Percentiles rank a stretch among this genome's conserved stretches.
These are phyloP conservation scores for Neofusicoccum ribis DNA, from an alignment of 2,329 filamentous ascomycete species.

Conservation along the genomic window DNA sequence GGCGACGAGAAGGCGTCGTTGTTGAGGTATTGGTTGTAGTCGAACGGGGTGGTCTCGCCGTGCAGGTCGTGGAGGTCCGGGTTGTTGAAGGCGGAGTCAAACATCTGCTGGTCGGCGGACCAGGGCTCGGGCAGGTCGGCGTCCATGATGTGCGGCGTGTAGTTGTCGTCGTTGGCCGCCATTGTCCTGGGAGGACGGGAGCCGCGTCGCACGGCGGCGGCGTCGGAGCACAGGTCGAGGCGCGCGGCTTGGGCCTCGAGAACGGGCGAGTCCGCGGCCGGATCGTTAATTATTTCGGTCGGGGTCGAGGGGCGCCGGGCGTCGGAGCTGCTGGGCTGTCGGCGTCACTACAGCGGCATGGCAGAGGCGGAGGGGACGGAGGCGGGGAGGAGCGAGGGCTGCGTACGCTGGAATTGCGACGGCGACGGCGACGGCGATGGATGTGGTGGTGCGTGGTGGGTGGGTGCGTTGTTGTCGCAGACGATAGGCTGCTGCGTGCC, in stretches of 20 bases:
- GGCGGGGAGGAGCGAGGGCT: background rate
- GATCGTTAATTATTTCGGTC: background rate
- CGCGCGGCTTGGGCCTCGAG: slow-evolving; percentile 9
- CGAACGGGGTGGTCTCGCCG: background rate
- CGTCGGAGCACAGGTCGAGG: slow-evolving; percentile 5
- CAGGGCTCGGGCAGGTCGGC: slow-evolving; percentile 25
- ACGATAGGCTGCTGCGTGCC: slow-evolving; percentile 12
- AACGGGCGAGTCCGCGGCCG: background rate
- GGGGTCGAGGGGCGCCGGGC: background rate
- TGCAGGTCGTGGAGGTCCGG: background rate
- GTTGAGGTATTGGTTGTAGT: slow-evolving; percentile 16
- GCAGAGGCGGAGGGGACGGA: background rate
- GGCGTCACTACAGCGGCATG: slow-evolving; percentile 9
- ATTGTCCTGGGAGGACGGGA: background rate
- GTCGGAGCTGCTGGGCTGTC: background rate
- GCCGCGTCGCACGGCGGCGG: slow-evolving; percentile 15
- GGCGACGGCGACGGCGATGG: background rate
- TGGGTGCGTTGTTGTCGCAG: slow-evolving; percentile 14
- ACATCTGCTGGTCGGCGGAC: slow-evolving; percentile 27
- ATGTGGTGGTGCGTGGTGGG: slow-evolving; percentile 1
- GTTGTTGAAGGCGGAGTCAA: slow-evolving; percentile 26
- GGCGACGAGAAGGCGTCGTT: slow-evolving; percentile 18
- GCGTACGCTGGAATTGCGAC: background rate
- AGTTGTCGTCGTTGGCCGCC: slow-evolving; percentile 14
- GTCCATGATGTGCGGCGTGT: slow-evolving; percentile 23